A percentile compares a stretch with the other conserved stretches of the same genome.
These are phyloP conservation scores for Rhamnella rubrinervis DNA, from an alignment of 331 rosid genomes.

Conservation along the genomic window DNA sequence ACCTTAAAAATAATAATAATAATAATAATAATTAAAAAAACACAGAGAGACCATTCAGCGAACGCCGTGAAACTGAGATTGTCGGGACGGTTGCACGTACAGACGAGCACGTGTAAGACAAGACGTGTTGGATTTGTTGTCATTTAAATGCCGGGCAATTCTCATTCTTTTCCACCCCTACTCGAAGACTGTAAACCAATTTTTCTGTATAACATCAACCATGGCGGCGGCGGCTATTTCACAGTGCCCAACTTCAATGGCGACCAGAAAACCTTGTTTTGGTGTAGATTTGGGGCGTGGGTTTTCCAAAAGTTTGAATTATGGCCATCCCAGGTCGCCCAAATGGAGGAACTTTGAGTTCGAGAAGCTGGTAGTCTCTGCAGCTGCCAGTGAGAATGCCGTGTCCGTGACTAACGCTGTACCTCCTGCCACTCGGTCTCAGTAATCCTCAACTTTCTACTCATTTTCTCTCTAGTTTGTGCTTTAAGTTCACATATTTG, in stretches of 20 bases:
- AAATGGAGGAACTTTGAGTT: constrained; percentile 18
- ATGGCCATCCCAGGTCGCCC: constrained; percentile 14
- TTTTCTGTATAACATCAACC: not conserved
- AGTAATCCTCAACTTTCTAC: not conserved
- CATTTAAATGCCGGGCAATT: no score
- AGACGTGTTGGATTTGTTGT: no score
- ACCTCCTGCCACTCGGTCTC: constrained; percentile 25
- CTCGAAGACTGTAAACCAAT: no score
- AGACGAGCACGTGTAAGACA: no score
- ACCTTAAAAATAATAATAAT: no score
- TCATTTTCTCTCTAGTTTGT: not conserved
- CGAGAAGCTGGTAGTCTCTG: constrained; percentile 27
- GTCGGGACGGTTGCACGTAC: no score
- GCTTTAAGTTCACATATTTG: not conserved
- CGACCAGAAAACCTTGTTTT: constrained; percentile 17
- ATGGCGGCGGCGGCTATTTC: constrained; percentile 38
- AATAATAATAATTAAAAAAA: no score
- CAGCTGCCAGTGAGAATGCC: constrained; percentile 30
- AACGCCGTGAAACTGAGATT: no score
- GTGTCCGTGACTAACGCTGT: constrained; percentile 29
- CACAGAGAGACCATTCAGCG: no score
- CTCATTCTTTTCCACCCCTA: no score
- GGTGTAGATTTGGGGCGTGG: constrained; percentile 15
- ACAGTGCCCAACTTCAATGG: constrained; percentile 10
- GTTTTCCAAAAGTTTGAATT: constrained; percentile 22